phyloP scores from a whole-genome alignment of 2,329 filamentous ascomycete species.

The Aureobasidium sp. region DNA sequence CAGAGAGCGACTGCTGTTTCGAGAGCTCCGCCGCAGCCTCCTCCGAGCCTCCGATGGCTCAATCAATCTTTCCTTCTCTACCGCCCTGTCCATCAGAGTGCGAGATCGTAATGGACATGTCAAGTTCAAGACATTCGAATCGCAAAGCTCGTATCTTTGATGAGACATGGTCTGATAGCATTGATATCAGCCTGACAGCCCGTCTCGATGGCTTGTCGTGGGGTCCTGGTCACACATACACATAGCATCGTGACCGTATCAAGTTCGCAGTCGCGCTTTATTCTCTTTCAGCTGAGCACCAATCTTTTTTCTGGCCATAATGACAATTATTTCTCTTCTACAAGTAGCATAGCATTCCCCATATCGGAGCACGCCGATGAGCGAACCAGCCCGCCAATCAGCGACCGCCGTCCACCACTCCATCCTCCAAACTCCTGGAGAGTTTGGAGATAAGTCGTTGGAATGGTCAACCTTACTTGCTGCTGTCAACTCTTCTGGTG shows the following conservation, averaged over 20 bases:
- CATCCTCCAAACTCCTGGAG: not conserved
- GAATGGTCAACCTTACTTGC: slow-evolving; percentile 1
- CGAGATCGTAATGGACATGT: not conserved
- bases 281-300: not conserved
- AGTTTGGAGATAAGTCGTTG: slow-evolving; percentile 12
- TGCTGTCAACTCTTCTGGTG: not conserved
- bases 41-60: not conserved
- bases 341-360: not conserved
- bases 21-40: not conserved
- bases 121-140: not conserved
- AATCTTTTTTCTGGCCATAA: too few species aligned
- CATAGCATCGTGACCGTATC: not conserved
- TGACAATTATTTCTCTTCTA: not conserved
- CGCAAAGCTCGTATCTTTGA: not conserved
- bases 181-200: not conserved
- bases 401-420: not conserved
- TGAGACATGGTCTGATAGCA: not conserved
- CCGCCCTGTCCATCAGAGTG: not conserved
- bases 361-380: slow-evolving; percentile 14
- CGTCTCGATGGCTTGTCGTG: not conserved
- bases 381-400: slow-evolving; percentile 5
- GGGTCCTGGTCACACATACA: not conserved
- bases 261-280: not conserved
- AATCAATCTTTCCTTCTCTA: not conserved
- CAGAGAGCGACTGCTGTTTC: slow-evolving; percentile 2